Evolutionary conservation across 1,284 basidiomycete genomes (phyloP), one percentile per base, ranked within the genome.

Genomic region (Leucoagaricus sp.): DNA sequence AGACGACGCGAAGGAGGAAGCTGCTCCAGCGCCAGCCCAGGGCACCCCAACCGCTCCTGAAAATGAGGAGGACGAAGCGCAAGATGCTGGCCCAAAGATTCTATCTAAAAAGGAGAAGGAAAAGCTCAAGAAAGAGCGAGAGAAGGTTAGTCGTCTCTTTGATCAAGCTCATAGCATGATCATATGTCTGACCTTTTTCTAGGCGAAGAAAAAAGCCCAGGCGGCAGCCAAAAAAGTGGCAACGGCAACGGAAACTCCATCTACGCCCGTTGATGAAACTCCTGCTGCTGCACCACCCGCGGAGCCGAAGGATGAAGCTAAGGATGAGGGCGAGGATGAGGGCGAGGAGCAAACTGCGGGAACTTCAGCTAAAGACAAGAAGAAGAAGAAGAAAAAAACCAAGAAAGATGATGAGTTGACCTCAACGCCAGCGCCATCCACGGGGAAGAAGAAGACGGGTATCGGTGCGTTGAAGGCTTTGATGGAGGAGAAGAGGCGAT

Each of bases 131-230:
- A 96, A 96, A 73, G 94, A 96, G 74, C 84, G 85, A 58, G 94
- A 96, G 76, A 96, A 96, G 87, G 93, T 87, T 50, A 33, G 69
- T 31, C 40, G 44, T 49, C 34, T 51, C 15, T 55, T 54, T 17
- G 33, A 33, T 53, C 10, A 4, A 25, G 12, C 21, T 49, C 3
- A 8, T 38, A n/a, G 12, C 10, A 23, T 23, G 4, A n/a, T 12
- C 33, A 41, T 21, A 40, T 49, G 42, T 29, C 44, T 12, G 58
- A 19, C 25, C 17, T 41, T 25, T 17, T 23, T 57, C 3, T 67
- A 95, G 93, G 94, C 92, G 0, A 96, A 95, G 81, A 98, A 96
- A 79, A 96, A 96, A 72, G 93, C 91, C 9, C 93, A 95, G 71
- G 89, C 89, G 15, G 92, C 89, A 34, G 89, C 89, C 8, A 96